phyloP scores from a whole-genome alignment of 768 basidiomycete species.

The Termitomyces sp. region DNA sequence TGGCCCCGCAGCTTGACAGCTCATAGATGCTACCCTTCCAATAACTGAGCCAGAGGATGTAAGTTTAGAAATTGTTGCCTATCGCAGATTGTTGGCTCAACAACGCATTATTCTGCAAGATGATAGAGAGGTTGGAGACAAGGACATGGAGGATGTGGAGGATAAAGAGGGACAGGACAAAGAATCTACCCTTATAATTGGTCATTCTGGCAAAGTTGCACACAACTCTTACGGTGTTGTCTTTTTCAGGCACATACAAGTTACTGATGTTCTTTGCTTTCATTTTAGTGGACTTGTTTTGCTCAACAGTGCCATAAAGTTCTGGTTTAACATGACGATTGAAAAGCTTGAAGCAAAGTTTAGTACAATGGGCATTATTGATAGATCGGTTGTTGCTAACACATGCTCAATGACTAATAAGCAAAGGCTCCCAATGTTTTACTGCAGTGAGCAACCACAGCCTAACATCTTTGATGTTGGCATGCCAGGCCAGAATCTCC shows the following conservation, averaged over 20 bases:
- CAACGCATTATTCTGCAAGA: not conserved
- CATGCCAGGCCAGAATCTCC: not conserved
- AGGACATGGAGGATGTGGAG: not conserved
- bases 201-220: not conserved
- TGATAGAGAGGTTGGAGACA: not conserved
- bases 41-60: not conserved
- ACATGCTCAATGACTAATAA: not conserved
- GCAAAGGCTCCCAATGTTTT: not conserved
- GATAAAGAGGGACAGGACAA: not conserved
- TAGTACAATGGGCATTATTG: not conserved
- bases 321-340: too few relatives aligned
- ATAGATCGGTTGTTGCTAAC: not conserved
- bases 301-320: too few relatives aligned
- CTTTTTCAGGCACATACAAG: not conserved
- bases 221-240: not conserved
- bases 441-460: accelerated
- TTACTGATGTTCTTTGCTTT: too few relatives aligned
- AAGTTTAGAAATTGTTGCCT: not conserved
- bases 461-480: not conserved
- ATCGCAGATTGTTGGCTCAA: not conserved
- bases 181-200: too few relatives aligned
- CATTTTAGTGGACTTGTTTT: too few relatives aligned
- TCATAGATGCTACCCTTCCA: not conserved
- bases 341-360: too few relatives aligned
- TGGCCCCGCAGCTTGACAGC: not conserved